Conservation (phyloP, 345 rosid species). For the Salix koriyanagi region DNA sequence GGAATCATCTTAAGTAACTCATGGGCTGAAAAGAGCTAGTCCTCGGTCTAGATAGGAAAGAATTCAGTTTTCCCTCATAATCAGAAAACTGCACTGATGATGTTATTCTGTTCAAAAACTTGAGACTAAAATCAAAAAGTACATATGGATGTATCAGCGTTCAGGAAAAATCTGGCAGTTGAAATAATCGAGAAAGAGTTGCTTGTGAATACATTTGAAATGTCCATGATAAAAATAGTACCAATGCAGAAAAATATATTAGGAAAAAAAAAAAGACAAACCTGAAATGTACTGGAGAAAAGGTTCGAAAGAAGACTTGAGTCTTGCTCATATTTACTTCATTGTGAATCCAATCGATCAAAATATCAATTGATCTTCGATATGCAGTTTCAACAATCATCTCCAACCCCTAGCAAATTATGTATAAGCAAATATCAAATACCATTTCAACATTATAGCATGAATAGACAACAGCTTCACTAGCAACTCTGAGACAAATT, state of each 20-base stretch:
- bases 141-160: background rate
- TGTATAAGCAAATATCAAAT: background rate
- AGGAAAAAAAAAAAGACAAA: conserved; percentile 5
- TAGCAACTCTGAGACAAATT: background rate
- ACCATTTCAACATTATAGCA: background rate
- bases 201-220: background rate
- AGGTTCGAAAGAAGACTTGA: conserved; percentile 29
- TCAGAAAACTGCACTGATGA: background rate
- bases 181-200: background rate
- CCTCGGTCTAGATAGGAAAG: background rate
- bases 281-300: conserved; percentile 38
- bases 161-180: background rate
- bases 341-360: conserved; percentile 20
- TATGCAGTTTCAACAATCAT: conserved; percentile 34
- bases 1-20: background rate
- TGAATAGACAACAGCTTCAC: background rate
- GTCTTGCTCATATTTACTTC: conserved; percentile 23
- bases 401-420: conserved; percentile 20
- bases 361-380: conserved; percentile 19
- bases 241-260: background rate
- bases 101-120: background rate
- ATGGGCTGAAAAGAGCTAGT: background rate
- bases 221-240: background rate
- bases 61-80: background rate
- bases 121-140: background rate